phyloP scores from a whole-genome alignment of 2,329 filamentous ascomycete species.

The Aspergillus tanneri region DNA sequence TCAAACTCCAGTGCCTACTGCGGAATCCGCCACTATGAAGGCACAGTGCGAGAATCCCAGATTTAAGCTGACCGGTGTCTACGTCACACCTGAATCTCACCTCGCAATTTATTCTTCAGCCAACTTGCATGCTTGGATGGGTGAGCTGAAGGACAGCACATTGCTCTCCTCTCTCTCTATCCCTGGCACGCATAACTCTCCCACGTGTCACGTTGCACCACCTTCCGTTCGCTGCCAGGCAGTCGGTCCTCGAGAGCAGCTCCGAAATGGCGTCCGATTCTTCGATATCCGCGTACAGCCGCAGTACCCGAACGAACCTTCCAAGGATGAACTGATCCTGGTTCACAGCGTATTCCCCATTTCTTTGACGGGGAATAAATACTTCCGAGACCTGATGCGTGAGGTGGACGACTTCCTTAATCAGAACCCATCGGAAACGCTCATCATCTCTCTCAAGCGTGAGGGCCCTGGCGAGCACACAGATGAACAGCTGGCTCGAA shows the following conservation, averaged over 20 bases:
- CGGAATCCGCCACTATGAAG: constrained; percentile 61
- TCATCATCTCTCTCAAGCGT: constrained; percentile 86
- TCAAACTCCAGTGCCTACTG: constrained; percentile 65
- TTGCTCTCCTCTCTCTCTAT: constrained; percentile 81
- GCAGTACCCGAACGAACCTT: constrained; percentile 54
- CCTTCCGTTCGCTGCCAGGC: constrained; percentile 93
- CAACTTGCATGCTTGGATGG: constrained; percentile 76
- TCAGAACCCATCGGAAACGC: constrained; percentile 72
- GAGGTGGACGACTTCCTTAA: constrained; percentile 74
- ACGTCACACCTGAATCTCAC: constrained; percentile 56
- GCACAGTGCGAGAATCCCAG: constrained; percentile 54
- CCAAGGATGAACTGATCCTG: constrained; percentile 69
- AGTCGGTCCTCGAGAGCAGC: constrained; percentile 71
- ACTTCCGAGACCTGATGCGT: constrained; percentile 70
- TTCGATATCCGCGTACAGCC: constrained; percentile 84
- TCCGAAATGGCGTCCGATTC: constrained; percentile 89
- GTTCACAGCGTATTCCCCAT: constrained; percentile 91
- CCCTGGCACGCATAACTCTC: constrained; percentile 93
- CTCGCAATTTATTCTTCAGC: constrained; percentile 68
- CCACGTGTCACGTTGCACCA: constrained; percentile 78
- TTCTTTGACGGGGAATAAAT: constrained; percentile 75
- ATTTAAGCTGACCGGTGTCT: constrained; percentile 64
- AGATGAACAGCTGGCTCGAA: constrained; percentile 73
- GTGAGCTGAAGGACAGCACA: constrained; percentile 66
- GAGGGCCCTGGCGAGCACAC: constrained; percentile 80